Percentiles rank a stretch among this genome's conserved stretches.
phyloP scores from a whole-genome alignment of 2,329 filamentous ascomycete species.

The Sporothrix pallida region DNA sequence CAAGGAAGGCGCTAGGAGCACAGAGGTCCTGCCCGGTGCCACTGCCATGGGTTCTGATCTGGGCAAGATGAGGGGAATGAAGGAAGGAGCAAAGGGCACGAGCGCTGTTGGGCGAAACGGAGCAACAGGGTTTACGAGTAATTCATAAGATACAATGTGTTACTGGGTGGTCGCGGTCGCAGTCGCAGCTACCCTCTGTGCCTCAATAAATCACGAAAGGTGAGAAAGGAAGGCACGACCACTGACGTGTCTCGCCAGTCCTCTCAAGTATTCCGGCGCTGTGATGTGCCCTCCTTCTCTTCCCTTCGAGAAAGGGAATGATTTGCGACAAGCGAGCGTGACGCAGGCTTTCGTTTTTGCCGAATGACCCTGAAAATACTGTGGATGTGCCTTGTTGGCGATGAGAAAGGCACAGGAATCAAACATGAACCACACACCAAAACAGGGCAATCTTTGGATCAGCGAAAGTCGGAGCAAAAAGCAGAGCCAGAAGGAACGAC shows the following conservation, averaged over 20 bases:
- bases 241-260: not conserved
- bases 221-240: not conserved
- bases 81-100: slow-evolving; percentile 9
- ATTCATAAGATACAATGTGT: no score
- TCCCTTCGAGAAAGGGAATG: slow-evolving; percentile 15
- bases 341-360: not conserved
- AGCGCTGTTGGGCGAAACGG: not conserved
- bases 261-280: not conserved
- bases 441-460: slow-evolving; percentile 5
- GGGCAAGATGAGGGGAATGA: not conserved
- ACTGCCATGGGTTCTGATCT: slow-evolving; percentile 35
- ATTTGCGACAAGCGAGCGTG: slow-evolving; percentile 16
- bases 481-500: not conserved
- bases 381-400: not conserved
- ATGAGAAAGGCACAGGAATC: not conserved
- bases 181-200: not conserved
- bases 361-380: not conserved
- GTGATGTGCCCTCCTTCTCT: not conserved
- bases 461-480: slow-evolving; percentile 13
- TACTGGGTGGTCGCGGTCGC: not conserved
- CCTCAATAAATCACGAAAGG: not conserved
- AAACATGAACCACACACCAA: not conserved
- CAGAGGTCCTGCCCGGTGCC: slow-evolving; percentile 34
- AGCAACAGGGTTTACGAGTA: not conserved
- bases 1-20: slow-evolving; percentile 30